Evolutionary conservation across 2,329 filamentous ascomycete genomes (phyloP), one percentile per base, ranked within the genome.

Genomic region (Boeremia exigua): DNA sequence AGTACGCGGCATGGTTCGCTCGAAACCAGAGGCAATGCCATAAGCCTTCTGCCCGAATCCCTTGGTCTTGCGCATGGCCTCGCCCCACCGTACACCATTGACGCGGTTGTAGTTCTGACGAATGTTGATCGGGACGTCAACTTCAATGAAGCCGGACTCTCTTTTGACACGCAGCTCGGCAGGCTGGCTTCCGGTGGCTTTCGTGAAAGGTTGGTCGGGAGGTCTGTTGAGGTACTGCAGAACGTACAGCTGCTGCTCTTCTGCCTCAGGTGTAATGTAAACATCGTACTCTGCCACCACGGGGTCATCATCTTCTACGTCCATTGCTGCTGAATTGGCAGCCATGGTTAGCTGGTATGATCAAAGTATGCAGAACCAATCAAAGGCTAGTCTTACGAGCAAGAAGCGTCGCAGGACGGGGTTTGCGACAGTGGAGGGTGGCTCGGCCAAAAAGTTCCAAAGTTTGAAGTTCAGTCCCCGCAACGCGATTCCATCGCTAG

Each of bases 161-260:
- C 88, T 84, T 79, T 98, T 99, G 73, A 96, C 80, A 63, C 94
- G 91, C 68, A 98, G 81, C 66, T 89, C 86, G 14, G 85, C 80
- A 10, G 94, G 90, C 51, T 82, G 81, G 14, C 79, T 77, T 8
- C 63, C 57, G 48, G 79, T 77, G 11, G 77, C 71, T 19, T 85
- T 81, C 50, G 84, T 84, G 76, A 90, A 89, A 6, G 85, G 82
- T 60, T 88, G 83, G 36, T 84, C 81, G 54, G 86, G 81, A 34
- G 82, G 81, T 60, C 91, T 89, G 77, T 93, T 93, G 25, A 93
- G 89, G 75, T 96, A 96, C 79, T 98, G 93, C 40, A 99, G 85
- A 60, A 98, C 85, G 67, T 94, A 88, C 40, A 81, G 74, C 63
- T 80, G 73, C 46, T 63, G 62, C 56, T 79, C 73, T 55, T 79